Conservation (phyloP, 331 rosid genomes). For the Malus hybrid region DNA sequence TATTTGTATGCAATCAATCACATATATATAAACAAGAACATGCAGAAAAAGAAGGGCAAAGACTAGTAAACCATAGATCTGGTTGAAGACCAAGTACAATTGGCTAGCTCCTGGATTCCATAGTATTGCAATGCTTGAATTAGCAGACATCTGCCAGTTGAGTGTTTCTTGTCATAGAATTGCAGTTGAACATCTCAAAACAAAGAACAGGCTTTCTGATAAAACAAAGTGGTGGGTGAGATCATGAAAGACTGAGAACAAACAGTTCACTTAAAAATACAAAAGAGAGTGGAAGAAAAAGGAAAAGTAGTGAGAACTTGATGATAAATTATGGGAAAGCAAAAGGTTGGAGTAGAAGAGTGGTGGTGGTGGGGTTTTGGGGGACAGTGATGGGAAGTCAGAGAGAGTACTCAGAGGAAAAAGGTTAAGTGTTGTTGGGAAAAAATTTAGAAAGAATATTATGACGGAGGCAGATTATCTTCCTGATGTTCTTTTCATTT, state of each 20-base stretch:
- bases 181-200: neutral
- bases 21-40: neutral
- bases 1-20: neutral
- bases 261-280: neutral
- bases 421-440: conserved; percentile 10
- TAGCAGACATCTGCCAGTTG: neutral
- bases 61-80: neutral
- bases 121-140: neutral
- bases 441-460: conserved; percentile 4
- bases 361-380: conserved; percentile 38
- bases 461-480: too few species aligned
- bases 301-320: conserved; percentile 22
- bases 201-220: too few species aligned
- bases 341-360: conserved; percentile 38
- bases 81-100: neutral
- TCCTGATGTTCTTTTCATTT: too few species aligned
- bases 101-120: neutral
- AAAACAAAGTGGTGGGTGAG: too few species aligned
- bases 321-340: conserved; percentile 60
- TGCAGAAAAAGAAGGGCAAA: neutral
- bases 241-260: too few species aligned
- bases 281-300: conserved; percentile 6
- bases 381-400: conserved; percentile 48
- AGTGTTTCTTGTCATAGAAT: neutral
- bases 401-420: conserved; percentile 12